Base-by-base conservation (phyloP, 805 yeast genomes). In the Lachancea sp. region DNA sequence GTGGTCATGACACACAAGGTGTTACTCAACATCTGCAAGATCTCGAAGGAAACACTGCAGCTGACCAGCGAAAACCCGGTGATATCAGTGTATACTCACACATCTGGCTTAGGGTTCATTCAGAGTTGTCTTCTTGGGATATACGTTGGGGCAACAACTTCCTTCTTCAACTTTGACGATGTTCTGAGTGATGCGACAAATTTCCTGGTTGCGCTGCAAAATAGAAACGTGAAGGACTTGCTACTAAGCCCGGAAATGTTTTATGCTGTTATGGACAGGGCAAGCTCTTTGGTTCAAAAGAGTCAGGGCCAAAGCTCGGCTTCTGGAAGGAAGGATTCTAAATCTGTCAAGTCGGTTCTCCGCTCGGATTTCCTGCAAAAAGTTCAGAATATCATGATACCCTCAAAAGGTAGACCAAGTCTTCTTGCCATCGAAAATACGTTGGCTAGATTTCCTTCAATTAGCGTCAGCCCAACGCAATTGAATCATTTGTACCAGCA, bases 31-130 rank as follows among this genome's bases (percentile, higher is more conserved):
- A 75, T 86, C 62, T 89, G 97, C 64, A 88, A 90, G 56, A 85
- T 86, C 17, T 75, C 88, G 58, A 91, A 93, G 55, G 97, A 91
- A 59, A 91, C 98, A 0, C 86, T 96, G 57, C 91, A 87, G 49
- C 71, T 93, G 66, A 74, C 82, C 12, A 75, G 85, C 33, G 73
- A 76, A 29, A 77, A 79, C 34, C 82, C 96, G 0, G 70, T 93
- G 6, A 72, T 91, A 35, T 95, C 96, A 0, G 81, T 96, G 62
- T 95, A 87, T 8, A 78, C 95, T 36, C 91, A 90, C 53, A 78
- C 87, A 1, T 66, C 75, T 2, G 97, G 97, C 0, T 63, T 91
- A 22, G 99, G 99, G 0, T 90, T 93, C 59, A 67, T 93, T 22
- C 91, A 88, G 61, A 75, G 95, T n/a, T 80, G 81, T 44, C 65